phyloP scores from a whole-genome alignment of 495 filamentous ascomycete genomes.

The Aeminium ludgeri region DNA sequence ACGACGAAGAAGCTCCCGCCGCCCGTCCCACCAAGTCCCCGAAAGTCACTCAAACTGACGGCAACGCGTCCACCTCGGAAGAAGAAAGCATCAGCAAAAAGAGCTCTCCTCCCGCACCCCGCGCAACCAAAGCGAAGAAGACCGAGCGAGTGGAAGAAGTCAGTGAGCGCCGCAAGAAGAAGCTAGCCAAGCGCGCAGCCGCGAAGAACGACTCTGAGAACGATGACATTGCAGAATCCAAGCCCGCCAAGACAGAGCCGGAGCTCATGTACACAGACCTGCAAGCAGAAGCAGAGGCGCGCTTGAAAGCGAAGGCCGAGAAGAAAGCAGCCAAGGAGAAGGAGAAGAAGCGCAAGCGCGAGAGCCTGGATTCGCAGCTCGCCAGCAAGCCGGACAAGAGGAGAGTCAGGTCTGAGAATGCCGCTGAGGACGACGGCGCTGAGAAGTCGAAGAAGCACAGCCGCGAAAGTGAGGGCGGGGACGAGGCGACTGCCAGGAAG shows the following conservation, averaged over 20 bases:
- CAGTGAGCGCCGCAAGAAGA: background rate
- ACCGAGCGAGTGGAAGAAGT: background rate
- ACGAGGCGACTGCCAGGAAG: background rate
- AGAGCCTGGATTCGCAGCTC: conserved; percentile 7
- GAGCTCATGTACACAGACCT: conserved; percentile 25
- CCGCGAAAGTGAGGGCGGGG: background rate
- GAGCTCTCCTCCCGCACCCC: background rate
- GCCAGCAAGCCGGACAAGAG: conserved; percentile 6
- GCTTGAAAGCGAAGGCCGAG: conserved; percentile 24
- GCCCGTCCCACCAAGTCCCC: too few species aligned
- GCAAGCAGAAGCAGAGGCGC: conserved; percentile 23
- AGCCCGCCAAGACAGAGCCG: background rate
- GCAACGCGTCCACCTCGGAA: background rate
- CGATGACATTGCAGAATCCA: background rate
- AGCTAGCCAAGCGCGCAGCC: too few species aligned
- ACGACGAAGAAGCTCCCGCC: background rate
- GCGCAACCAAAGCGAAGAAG: background rate
- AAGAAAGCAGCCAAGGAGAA: conserved; percentile 15
- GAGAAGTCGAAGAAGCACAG: background rate
- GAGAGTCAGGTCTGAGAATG: conserved; percentile 1
- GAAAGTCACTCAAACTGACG: too few species aligned
- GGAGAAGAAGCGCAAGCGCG: conserved; percentile 24
- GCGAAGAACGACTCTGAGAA: background rate
- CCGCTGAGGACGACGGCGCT: background rate
- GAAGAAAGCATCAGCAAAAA: background rate